Percentiles rank a stretch among this genome's conserved stretches.
Conservation (phyloP, 768 basidiomycete species). For the Dioszegia crocea region DNA sequence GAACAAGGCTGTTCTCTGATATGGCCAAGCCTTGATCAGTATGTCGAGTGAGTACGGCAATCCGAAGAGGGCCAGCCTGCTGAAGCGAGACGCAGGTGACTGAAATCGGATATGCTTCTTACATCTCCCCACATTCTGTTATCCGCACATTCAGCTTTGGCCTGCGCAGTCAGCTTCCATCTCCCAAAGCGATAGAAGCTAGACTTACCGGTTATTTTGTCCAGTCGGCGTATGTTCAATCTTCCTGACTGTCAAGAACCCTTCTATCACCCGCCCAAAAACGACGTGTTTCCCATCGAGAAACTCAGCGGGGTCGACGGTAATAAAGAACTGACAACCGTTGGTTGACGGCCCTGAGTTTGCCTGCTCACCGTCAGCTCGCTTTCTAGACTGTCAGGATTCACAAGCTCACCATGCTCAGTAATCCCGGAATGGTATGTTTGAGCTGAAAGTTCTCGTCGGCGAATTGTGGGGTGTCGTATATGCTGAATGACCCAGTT, state of each 20-base stretch:
- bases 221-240: slow-evolving; percentile 89
- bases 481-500: slow-evolving; percentile 94
- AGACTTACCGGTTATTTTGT: slow-evolving; percentile 37
- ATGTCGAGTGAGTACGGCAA: too few species aligned
- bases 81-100: too few species aligned
- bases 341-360: slow-evolving; percentile 69
- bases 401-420: slow-evolving; percentile 77
- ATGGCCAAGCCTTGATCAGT: too few species aligned
- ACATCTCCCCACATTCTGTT: slow-evolving; percentile 50
- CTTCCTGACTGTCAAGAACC: slow-evolving; percentile 91
- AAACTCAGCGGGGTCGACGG: slow-evolving; percentile 89
- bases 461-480: slow-evolving; percentile 84
- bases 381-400: too few species aligned
- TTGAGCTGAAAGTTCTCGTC: slow-evolving; percentile 94
- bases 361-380: slow-evolving; percentile 56
- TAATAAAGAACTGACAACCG: slow-evolving; percentile 86
- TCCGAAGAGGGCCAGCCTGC: too few species aligned
- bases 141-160: slow-evolving; percentile 38
- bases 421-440: slow-evolving; percentile 75
- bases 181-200: not conserved
- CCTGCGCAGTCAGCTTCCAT: slow-evolving; percentile 16
- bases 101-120: not conserved
- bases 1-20: too few species aligned
- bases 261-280: slow-evolving; percentile 55
- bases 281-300: slow-evolving; percentile 62